phyloP scores from a whole-genome alignment of 768 basidiomycete species.

The Epithele typhae region DNA sequence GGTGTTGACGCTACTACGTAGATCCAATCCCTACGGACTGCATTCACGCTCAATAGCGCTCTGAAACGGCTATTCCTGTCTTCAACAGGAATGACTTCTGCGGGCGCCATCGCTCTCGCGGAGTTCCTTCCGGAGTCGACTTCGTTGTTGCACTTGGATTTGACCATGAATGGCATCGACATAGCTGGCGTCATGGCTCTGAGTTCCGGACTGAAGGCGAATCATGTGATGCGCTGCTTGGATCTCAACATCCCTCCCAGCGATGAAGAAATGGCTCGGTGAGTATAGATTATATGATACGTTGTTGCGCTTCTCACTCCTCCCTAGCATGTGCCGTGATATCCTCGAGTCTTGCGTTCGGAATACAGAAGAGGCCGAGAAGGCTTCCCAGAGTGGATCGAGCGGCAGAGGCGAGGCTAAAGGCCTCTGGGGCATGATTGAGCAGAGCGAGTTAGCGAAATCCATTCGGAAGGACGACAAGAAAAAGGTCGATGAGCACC shows the following conservation, averaged over 20 bases:
- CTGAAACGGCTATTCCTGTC: constrained; percentile 92
- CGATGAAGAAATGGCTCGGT: constrained; percentile 76
- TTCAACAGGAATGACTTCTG: constrained; percentile 70
- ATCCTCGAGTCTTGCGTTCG: constrained; percentile 88
- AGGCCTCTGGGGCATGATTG: constrained; percentile 82
- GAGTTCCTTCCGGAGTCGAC: constrained; percentile 93
- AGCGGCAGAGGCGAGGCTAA: constrained; percentile 55
- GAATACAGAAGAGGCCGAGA: constrained; percentile 88
- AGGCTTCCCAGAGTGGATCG: constrained; percentile 19
- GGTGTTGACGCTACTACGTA: constrained; percentile 21
- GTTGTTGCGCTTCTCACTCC: not conserved
- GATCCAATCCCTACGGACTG: constrained; percentile 86
- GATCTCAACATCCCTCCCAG: constrained; percentile 90
- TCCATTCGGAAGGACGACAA: constrained; percentile 58
- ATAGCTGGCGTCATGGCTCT: constrained; percentile 93
- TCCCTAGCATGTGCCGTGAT: constrained; percentile 74
- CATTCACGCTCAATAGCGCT: constrained; percentile 88
- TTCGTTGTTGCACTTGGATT: constrained; percentile 85
- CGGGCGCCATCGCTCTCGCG: constrained; percentile 90
- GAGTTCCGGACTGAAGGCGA: constrained; percentile 77
- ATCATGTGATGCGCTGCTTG: constrained; percentile 84
- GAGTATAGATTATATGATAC: too few relatives aligned
- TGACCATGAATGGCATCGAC: constrained; percentile 80
- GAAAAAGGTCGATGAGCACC: constrained; percentile 41
- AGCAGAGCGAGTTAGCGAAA: constrained; percentile 78